Conservation (phyloP, 1,284 basidiomycete species). For the Vanrija sp. region DNA sequence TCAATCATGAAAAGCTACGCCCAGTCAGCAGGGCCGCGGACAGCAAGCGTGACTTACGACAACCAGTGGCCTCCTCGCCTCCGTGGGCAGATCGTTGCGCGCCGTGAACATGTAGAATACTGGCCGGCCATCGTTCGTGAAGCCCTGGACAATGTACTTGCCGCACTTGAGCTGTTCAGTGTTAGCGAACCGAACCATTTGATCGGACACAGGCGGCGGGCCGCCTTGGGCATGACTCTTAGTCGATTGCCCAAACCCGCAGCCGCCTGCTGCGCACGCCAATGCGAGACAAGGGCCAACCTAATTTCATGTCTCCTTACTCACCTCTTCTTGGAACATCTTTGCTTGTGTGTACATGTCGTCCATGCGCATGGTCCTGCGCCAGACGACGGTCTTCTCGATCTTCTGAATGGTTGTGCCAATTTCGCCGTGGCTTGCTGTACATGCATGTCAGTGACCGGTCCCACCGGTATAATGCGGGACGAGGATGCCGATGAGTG, state of each 20-base stretch:
- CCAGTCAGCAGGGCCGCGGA: neutral
- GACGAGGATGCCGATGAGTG: too few species aligned
- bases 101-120: slow-evolving; percentile 41
- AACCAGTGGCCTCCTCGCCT: slow-evolving; percentile 17
- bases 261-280: neutral
- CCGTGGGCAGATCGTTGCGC: slow-evolving; percentile 25
- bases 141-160: slow-evolving; percentile 37
- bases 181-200: too few species aligned
- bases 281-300: neutral
- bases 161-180: slow-evolving; percentile 23
- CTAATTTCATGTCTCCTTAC: neutral
- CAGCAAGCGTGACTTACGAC: neutral
- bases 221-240: neutral
- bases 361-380: slow-evolving; percentile 34
- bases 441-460: too few species aligned
- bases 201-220: too few species aligned
- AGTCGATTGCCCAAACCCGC: neutral
- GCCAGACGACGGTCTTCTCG: slow-evolving; percentile 53
- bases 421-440: slow-evolving; percentile 29
- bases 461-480: too few species aligned
- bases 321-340: slow-evolving; percentile 32
- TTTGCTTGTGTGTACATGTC: slow-evolving; percentile 33
- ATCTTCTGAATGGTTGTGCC: slow-evolving; percentile 52
- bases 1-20: slow-evolving; percentile 40
- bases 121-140: slow-evolving; percentile 25